A percentile compares a stretch with the other conserved stretches of the same genome.
phyloP scores from a whole-genome alignment of 176 grass and related monocot genomes.

The Tillandsia leiboldiana region DNA sequence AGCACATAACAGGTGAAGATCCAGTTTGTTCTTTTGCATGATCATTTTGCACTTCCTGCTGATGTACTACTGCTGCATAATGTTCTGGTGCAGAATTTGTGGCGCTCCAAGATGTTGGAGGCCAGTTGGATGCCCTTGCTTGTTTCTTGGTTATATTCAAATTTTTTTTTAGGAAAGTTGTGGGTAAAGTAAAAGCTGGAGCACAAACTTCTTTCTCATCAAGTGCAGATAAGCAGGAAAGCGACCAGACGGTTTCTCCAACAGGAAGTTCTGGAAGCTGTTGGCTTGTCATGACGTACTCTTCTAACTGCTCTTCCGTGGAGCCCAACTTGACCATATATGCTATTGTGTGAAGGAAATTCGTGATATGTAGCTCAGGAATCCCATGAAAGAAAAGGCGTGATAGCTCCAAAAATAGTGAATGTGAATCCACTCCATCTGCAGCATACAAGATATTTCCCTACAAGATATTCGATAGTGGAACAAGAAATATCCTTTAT shows the following conservation, averaged over 20 bases:
- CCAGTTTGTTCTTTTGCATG: too few species aligned
- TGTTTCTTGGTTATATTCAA: too few species aligned
- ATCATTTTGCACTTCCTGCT: too few species aligned
- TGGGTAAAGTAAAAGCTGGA: constrained; percentile 10
- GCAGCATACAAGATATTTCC: constrained; percentile 56
- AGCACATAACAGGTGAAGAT: too few species aligned
- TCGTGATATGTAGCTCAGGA: constrained; percentile 68
- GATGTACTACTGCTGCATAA: too few species aligned
- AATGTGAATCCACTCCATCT: constrained; percentile 53
- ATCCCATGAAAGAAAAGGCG: constrained; percentile 87
- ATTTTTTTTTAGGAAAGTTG: constrained; percentile 16
- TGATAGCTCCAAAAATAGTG: constrained; percentile 77
- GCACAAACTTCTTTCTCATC: constrained; percentile 21
- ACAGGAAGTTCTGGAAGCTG: constrained; percentile 56
- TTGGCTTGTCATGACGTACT: constrained; percentile 68
- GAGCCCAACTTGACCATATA: constrained; percentile 66
- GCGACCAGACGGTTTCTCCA: constrained; percentile 54
- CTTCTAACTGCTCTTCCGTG: constrained; percentile 44
- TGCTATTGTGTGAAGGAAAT: constrained; percentile 84
- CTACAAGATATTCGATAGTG: constrained; percentile 27
- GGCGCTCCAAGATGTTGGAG: too few species aligned
- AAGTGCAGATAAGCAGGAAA: constrained; percentile 34
- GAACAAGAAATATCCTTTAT: too few species aligned
- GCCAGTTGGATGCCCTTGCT: too few species aligned
- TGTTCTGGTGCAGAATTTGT: too few species aligned